phyloP scores from a whole-genome alignment of 768 basidiomycete species.

The Lentinula aciculospora region DNA sequence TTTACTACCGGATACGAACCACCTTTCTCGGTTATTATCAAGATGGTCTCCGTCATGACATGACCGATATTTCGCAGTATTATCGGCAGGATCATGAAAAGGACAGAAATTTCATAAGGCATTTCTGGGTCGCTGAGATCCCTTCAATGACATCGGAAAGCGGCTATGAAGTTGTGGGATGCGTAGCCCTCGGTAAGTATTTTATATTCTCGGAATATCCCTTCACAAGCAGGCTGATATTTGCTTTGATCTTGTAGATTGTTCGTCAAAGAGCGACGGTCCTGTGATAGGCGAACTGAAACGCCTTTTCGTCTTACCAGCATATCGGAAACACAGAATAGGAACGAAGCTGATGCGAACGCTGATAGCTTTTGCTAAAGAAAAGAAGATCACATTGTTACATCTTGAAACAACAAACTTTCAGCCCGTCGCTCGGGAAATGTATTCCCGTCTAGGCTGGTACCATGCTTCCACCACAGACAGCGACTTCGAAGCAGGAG shows the following conservation, averaged over 20 bases:
- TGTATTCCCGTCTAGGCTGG: neutral
- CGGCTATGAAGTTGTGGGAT: constrained; percentile 6
- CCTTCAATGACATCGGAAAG: neutral
- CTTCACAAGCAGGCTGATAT: neutral
- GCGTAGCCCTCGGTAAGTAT: constrained; percentile 5
- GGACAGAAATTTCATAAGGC: neutral
- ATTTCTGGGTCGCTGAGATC: constrained; percentile 6
- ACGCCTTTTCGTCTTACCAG: constrained; percentile 2
- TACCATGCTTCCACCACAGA: neutral
- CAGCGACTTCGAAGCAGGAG: constrained; percentile 3
- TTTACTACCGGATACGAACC: constrained; percentile 5
- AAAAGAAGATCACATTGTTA: neutral
- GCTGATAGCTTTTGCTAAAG: neutral
- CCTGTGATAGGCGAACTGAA: constrained; percentile 1
- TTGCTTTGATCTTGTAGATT: neutral
- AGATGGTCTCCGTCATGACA: neutral
- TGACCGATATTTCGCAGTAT: neutral
- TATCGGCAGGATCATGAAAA: constrained; percentile 2
- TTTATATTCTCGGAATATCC: neutral
- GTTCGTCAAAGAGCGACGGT: neutral
- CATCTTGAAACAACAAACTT: constrained; percentile 3
- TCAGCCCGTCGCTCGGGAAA: constrained; percentile 2
- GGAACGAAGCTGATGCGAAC: constrained; percentile 3
- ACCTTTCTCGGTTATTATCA: constrained; percentile 2
- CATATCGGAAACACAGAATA: constrained; percentile 1